Base-by-base conservation (phyloP, 2,329 filamentous ascomycete species). In the Ophidiomyces ophidiicola region DNA sequence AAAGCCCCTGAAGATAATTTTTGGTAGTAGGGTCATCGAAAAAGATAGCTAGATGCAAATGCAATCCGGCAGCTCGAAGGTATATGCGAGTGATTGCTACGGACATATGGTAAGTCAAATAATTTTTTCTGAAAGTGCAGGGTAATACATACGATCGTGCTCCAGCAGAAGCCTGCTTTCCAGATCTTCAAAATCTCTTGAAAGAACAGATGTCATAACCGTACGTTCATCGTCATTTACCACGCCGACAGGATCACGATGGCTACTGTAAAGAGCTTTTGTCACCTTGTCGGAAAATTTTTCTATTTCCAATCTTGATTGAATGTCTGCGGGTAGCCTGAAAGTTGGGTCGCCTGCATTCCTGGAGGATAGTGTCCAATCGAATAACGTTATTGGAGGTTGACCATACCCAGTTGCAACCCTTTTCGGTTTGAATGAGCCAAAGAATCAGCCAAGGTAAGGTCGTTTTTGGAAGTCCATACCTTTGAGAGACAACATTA, bases 401-500 rank as follows among this genome's bases (percentile, higher is more conserved):
- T 79, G 74, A 7, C 77, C 77, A 52, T 78, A 74, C n/a, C 74
- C 74, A n/a, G 74, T 80, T 11, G 74, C 74, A 42, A 80, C 74
- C 36, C 71, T 75, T n/a, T n/a, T n/a, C n/a, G n/a, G n/a, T n/a
- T n/a, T n/a, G n/a, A 42, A 14, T 43, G 11, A 26, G 24, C 24
- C 24, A 26, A 26, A 7, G 7, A 26, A 11, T 26, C 24, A 8
- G 8, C 11, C 24, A 8, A 26, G 7, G 24, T 29, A 29, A 24
- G 23, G 25, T 23, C 23, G 21, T n/a, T n/a, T n/a, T n/a, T n/a
- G n/a, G n/a, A n/a, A n/a, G n/a, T n/a, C n/a, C n/a, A 47, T 63
- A 74, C 71, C 73, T 72, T 50, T 80, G 76, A 12, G 76, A 74
- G 35, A 80, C 75, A 46, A 78, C 72, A 50, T 80, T 81, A 57